Evolutionary conservation across 2,329 filamentous ascomycete species (phyloP).

Genomic region (Neofusicoccum sp.): DNA sequence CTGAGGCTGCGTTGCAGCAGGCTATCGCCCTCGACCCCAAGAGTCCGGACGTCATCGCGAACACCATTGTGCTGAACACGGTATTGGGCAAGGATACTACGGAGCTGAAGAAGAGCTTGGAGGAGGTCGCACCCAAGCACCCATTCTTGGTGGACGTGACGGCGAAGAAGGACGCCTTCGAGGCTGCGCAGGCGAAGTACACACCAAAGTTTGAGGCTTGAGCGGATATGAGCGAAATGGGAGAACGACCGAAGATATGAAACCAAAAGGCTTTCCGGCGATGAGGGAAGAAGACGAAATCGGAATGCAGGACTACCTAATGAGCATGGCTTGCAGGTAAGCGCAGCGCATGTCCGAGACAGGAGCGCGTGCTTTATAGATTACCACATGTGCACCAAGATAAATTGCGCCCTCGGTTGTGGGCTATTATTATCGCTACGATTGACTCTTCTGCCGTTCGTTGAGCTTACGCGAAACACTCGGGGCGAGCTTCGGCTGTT

Average conservation of each 20-base stretch:
- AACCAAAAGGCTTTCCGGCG: not conserved
- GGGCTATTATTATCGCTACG: constrained; percentile 1
- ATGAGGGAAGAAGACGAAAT: constrained; percentile 3
- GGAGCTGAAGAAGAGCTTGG: constrained; percentile 54
- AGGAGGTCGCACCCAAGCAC: constrained; percentile 65
- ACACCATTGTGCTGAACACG: constrained; percentile 74
- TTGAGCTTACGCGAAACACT: not conserved
- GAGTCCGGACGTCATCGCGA: constrained; percentile 75
- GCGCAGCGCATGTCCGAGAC: not conserved
- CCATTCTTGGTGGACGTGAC: constrained; percentile 69
- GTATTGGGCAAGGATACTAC: constrained; percentile 69
- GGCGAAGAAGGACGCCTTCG: constrained; percentile 85
- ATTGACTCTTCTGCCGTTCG: not conserved
- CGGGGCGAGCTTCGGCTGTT: not conserved
- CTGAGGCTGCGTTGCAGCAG: constrained; percentile 79
- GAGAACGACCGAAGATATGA: not conserved
- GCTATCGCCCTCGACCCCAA: constrained; percentile 71
- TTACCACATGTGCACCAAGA: not conserved
- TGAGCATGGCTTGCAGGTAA: not conserved
- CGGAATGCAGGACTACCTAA: not conserved
- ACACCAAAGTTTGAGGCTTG: constrained; percentile 68
- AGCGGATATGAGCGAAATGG: not conserved
- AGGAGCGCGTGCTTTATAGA: not conserved
- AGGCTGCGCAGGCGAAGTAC: constrained; percentile 83
- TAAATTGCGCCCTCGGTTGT: not conserved